These are phyloP conservation scores for Cordyceps fumosorosea DNA, from an alignment of 2,329 filamentous ascomycete species.

Conservation along the genomic window DNA sequence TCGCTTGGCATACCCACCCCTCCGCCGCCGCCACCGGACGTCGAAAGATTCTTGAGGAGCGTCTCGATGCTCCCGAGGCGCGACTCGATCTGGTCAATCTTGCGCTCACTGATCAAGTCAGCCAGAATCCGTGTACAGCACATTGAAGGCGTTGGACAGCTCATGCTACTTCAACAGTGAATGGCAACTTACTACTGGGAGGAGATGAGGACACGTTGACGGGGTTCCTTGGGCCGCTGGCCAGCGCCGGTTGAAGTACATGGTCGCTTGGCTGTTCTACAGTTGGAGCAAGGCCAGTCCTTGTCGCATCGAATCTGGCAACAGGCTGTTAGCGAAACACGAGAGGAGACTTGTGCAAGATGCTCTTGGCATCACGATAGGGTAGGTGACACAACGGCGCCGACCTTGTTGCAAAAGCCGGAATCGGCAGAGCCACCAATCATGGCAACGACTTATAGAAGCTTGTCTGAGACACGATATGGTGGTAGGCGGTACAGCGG, in stretches of 20 bases:
- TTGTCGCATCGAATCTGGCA: constrained; percentile 52
- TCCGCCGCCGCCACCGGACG: constrained; percentile 13
- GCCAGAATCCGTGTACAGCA: not conserved
- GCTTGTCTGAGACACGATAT: not conserved
- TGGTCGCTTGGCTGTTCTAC: constrained; percentile 43
- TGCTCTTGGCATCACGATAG: not conserved
- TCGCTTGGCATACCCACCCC: constrained; percentile 9
- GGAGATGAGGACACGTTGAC: constrained; percentile 52
- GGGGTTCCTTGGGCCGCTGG: constrained; percentile 47
- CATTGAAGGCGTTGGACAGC: not conserved
- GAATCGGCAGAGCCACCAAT: not conserved
- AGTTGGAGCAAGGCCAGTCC: constrained; percentile 52
- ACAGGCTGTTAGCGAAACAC: constrained; percentile 11
- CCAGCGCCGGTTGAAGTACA: constrained; percentile 50
- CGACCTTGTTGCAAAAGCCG: constrained; percentile 2
- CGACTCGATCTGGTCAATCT: constrained; percentile 43
- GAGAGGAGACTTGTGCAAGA: not conserved
- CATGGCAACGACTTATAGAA: not conserved
- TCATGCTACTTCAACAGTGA: not conserved
- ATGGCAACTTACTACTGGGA: constrained; percentile 48
- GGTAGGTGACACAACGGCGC: not conserved
- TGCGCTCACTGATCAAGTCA: constrained; percentile 37
- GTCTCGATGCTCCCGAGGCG: constrained; percentile 39
- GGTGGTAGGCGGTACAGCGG: not conserved
- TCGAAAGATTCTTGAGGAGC: constrained; percentile 33